A percentile compares a stretch with the other conserved stretches of the same genome.
These are phyloP conservation scores for Candida ulmi DNA, from an alignment of 805 yeast species.

Conservation along the genomic window DNA sequence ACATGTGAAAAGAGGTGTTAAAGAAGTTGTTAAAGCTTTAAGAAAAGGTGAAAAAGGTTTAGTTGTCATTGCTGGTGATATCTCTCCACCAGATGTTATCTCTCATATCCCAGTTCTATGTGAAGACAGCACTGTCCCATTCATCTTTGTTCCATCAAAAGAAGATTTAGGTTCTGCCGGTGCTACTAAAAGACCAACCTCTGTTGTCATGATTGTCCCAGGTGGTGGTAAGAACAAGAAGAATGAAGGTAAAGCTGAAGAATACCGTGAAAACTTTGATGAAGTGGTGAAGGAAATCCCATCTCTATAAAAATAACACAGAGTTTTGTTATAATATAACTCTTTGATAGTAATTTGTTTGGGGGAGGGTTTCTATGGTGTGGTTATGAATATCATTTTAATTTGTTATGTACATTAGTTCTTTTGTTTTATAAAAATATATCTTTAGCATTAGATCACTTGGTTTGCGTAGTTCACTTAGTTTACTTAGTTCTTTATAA, in stretches of 20 bases:
- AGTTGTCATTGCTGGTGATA: constrained; percentile 95
- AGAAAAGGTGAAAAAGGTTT: constrained; percentile 98
- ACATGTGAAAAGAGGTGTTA: constrained; percentile 97
- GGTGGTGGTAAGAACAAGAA: constrained; percentile 86
- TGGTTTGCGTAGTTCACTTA: too few relatives aligned
- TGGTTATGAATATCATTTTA: neutral
- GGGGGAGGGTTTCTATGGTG: neutral
- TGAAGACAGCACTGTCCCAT: constrained; percentile 91
- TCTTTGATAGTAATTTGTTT: too few relatives aligned
- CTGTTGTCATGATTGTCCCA: constrained; percentile 95
- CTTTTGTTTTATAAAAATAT: neutral
- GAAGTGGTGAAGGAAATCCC: constrained; percentile 91
- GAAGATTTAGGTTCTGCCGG: constrained; percentile 99
- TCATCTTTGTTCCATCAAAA: constrained; percentile 89
- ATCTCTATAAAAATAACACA: constrained; percentile 9
- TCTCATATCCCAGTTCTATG: constrained; percentile 97
- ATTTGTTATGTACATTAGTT: constrained; percentile 8
- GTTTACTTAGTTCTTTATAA: too few relatives aligned
- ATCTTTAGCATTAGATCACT: neutral
- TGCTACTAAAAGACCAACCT: constrained; percentile 98
- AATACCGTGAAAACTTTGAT: constrained; percentile 87
- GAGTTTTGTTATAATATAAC: too few relatives aligned
- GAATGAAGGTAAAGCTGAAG: constrained; percentile 64
- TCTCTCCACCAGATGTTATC: constrained; percentile 94
- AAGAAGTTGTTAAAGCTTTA: constrained; percentile 96